Conservation (phyloP, 208 protist species). For the Strigomonas culicis region DNA sequence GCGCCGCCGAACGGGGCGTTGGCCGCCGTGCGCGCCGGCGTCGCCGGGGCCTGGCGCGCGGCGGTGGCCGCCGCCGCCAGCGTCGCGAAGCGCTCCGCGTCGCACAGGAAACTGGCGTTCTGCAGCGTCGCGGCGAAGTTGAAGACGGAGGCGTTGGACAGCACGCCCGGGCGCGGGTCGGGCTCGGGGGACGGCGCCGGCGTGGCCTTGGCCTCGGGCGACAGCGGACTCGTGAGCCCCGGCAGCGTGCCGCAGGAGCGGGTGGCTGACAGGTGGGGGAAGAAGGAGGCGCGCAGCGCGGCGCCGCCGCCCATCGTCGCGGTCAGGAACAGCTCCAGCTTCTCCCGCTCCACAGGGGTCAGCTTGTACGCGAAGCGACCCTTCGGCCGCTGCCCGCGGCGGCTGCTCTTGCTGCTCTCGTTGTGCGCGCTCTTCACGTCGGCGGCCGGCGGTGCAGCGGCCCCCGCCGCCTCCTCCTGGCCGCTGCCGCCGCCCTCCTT, state of each 20-base stretch:
- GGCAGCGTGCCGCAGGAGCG: too few relatives aligned
- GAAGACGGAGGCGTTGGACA: too few relatives aligned
- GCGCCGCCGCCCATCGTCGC: not conserved
- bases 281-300: too few relatives aligned
- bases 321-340: slow-evolving; percentile 19
- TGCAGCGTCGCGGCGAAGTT: not conserved
- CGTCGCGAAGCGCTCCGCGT: not conserved
- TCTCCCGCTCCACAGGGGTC: slow-evolving; percentile 31
- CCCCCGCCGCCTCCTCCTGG: not conserved
- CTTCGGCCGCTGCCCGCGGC: slow-evolving; percentile 25
- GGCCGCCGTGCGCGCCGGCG: not conserved
- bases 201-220: too few relatives aligned
- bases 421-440: too few relatives aligned
- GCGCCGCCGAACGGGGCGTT: not conserved
- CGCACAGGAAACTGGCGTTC: slow-evolving; percentile 4
- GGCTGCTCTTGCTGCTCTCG: not conserved
- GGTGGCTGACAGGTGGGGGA: too few relatives aligned
- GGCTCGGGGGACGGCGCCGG: too few relatives aligned
- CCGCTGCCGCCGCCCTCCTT: not conserved
- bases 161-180: too few relatives aligned
- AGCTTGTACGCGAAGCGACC: slow-evolving; percentile 45
- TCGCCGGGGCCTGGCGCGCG: not conserved
- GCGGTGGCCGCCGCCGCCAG: not conserved
- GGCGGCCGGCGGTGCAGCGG: not conserved
- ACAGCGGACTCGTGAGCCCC: too few relatives aligned